Evolutionary conservation across 306 rosid genomes (phyloP), one percentile per base, ranked within the genome.

Genomic region (Biancaea sappan): DNA sequence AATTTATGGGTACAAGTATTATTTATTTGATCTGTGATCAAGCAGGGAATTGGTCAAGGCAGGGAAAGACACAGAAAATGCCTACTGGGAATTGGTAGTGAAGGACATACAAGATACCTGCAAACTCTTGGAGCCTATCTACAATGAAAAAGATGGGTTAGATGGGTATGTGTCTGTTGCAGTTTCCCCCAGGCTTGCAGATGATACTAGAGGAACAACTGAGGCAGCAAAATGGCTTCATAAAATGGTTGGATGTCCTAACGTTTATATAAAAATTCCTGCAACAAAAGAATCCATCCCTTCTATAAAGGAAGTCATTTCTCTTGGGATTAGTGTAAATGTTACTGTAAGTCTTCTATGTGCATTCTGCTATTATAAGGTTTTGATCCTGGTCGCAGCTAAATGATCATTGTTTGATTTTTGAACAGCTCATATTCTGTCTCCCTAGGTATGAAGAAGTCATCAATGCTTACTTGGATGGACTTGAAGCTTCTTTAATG

Each of bases 81-180:
- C 81, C 58, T 91, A 88, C 51, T 90, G 97, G 98, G 97, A 94
- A 71, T 86, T 90, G 67, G 97, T 94, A 72, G 95, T 90, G 84
- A 91, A 91, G 90, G 98, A 89, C 87, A 91, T 94, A 61, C 84
- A 90, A 48, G 96, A 94, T 79, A 92, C 96, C 6, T 91, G 87
- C 90, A 88, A 91, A 72, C 87, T 91, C 67, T 87, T 94, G 81
- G 96, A 90, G 79, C 67, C 90, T 24, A 88, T 91, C 75, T 90
- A 91, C 83, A 88, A 81, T 59, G 84, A 90, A 74, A 88, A 74
- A 31, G 81, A 87, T 75, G 91, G 86, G 3, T 81, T 73, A n/a
- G 97, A 94, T 85, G 98, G 98, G 1, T 82, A 84, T 71, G 98
- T 94, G 53, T 94, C 97, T 59, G 86, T 94, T 61, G 83, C 82